Base-by-base conservation (phyloP, 768 basidiomycete genomes). In the Termitomyces sp. region DNA sequence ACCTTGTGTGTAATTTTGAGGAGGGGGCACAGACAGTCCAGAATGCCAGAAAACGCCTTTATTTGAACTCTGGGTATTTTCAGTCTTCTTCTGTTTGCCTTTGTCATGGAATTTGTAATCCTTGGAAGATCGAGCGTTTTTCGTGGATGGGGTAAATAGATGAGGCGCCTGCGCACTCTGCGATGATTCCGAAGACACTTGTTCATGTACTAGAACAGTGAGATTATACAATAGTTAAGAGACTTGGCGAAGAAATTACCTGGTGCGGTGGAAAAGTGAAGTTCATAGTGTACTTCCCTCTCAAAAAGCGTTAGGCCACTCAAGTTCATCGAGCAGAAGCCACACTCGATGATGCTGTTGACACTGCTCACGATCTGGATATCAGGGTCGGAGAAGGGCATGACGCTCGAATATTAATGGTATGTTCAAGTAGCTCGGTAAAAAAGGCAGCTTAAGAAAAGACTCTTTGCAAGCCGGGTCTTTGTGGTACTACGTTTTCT, bases 1-100 rank as follows among this genome's bases (percentile, higher is more conserved):
- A 86, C 90, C 86, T 49, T 89, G 89, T 0, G 82, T 82, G 65
- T 77, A 87, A 63, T 86, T 88, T 4, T 60, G 54, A 3, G 74
- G 73, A 10, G 88, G 86, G 3, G 73, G 54, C 2, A 55, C 65
- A 2, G 66, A 57, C 56, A 75, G 73, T 5, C 81, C 60, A 14
- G 82, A 68, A 67, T 84, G 74, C 91, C 91, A 93, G 67, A 91
- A 92, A 3, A 71, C 56, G 59, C 89, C 87, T 41, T 64, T 65
- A 34, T 73, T 72, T n/a, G n/a, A n/a, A 56, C 62, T 65, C n/a
- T 54, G 56, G 52, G 27, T 32, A 44, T 37, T 45, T 19, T 27
- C 23, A 14, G 7, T 64, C 40, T 63, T 54, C 53, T 62, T 58
- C 46, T 53, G 23, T 42, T 59, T 58, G 37, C 54, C 44, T 38